Base-by-base conservation (phyloP, 148 eudicot genomes). In the Rhododendron williamsianum region DNA sequence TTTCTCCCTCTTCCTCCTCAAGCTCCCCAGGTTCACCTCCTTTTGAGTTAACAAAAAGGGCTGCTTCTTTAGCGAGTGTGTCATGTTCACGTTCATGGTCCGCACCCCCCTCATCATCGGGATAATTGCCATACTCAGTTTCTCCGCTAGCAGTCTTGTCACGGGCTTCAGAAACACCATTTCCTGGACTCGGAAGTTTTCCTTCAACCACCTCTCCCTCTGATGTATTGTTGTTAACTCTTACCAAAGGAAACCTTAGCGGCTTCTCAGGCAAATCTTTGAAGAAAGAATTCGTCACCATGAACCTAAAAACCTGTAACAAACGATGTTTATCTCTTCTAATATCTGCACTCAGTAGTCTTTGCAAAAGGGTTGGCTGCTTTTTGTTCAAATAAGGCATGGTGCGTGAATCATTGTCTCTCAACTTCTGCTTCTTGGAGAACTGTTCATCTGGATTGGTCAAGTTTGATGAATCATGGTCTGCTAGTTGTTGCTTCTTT, bases 251-350 rank as follows among this genome's bases (percentile, higher is more conserved):
- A 38, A 90, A 96, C 38, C 83, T 89, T 84, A 95, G 89, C 19
- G 94, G 89, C 60, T 87, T 89, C 73, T 90, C 92, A 3, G 96
- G 94, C 90, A 84, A 87, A 52, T 91, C 93, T 83, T 88, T 89
- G 89, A 96, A 93, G 88, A 94, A 96, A 3, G 94, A 93, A 86
- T 96, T 96, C 88, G 90, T 90, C 78, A 86, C 93, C 93, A 95
- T 93, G 91, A 96, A 96, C 89, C 93, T 92, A 56, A 94, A 90
- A 73, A 91, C 95, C 91, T 95, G 99, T 90, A 96, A 84, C 45
- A 95, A 87, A 78, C 82, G 92, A 25, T 52, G 88, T 77, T 86
- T 91, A 51, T 95, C 99, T 88, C 91, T 92, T 87, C 87, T 90
- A 27, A 94, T 86, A 80, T 96, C 98, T 25, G 92, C 82, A 80